Evolutionary conservation across 805 yeast species (phyloP).

Genomic region (Metschnikowia reukaufii): DNA sequence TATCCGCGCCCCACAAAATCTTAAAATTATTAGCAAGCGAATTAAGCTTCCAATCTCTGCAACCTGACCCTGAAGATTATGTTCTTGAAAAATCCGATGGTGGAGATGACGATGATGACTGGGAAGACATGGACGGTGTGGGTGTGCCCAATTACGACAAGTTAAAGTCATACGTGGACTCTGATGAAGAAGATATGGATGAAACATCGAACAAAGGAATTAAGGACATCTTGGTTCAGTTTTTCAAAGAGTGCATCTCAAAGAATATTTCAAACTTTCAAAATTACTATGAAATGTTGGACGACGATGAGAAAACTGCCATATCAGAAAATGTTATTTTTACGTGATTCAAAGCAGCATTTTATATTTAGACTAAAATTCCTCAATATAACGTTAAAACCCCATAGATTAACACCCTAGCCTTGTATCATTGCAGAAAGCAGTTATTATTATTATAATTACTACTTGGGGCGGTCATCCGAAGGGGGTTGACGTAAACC

Average conservation of each 20-base stretch:
- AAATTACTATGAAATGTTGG: slow-evolving; percentile 46
- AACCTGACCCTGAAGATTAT: slow-evolving; percentile 44
- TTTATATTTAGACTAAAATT: background rate
- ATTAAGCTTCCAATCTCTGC: slow-evolving; percentile 60
- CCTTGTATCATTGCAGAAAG: no score
- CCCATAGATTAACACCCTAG: no score
- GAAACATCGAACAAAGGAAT: slow-evolving; percentile 34
- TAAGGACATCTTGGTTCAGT: slow-evolving; percentile 44
- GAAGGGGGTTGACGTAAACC: no score
- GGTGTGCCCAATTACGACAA: slow-evolving; percentile 65
- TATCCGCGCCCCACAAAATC: slow-evolving; percentile 71
- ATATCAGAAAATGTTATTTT: slow-evolving; percentile 51
- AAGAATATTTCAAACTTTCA: slow-evolving; percentile 53
- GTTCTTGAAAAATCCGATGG: slow-evolving; percentile 27
- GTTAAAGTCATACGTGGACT: slow-evolving; percentile 55
- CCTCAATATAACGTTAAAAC: no score
- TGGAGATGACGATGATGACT: slow-evolving; percentile 46
- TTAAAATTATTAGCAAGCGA: slow-evolving; percentile 70
- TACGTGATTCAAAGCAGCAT: slow-evolving; percentile 9
- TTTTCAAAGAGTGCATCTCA: slow-evolving; percentile 57
- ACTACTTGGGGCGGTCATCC: no score
- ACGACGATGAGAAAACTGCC: slow-evolving; percentile 53
- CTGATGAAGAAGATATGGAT: slow-evolving; percentile 34
- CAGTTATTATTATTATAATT: no score
- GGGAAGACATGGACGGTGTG: slow-evolving; percentile 76